Base-by-base conservation (phyloP, 192 early-diverging fungal genomes). In the Kappamyces sp. region DNA sequence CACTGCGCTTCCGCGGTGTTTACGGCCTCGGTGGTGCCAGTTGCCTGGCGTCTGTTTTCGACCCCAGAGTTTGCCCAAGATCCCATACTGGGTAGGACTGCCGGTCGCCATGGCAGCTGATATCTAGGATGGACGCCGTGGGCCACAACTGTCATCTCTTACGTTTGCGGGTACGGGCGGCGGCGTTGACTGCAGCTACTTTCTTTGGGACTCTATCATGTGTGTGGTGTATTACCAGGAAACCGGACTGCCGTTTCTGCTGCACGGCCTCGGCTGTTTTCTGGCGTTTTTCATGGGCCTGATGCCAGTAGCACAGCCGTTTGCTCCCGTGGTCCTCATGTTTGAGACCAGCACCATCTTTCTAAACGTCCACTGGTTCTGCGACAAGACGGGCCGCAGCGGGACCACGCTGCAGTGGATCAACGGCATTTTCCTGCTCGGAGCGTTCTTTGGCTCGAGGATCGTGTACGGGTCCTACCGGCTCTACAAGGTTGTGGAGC, bases 341-440 rank as follows among this genome's bases (percentile, higher is more conserved):
- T 92, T 85, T 69, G 94, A 97, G 70, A 68, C 91, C 48, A 58
- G 80, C 59, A 94, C 92, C 5, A 87, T 89, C 9, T 93, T 94
- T 61, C 77, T 97, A 41, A 94, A 94, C 67, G 78, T 87, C 62
- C 87, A 94, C 78, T 97, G 92, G 92, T 78, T 85, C 60, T 85
- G 77, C 84, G 94, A 97, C 77, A 97, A 97, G 70, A 71, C 88
- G 23, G 87, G 89, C 15, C 71, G 84, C 76, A 89, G 88, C 33
- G 94, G 92, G 49, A 75, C 77, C 33, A 77, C 69, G 12, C 67
- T 87, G 35, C 94, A 94, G 69, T 58, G 87, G 50, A 76, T 89
- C 62, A 97, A 97, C 63, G 94, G 91, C 32, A 60, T 88, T n/a
- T 51, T 86, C 9, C 69, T 97, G 47, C 62, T 97, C 32, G 57